Evolutionary conservation across 2,329 filamentous ascomycete species (phyloP).

Genomic region (Aureobasidium sp.): DNA sequence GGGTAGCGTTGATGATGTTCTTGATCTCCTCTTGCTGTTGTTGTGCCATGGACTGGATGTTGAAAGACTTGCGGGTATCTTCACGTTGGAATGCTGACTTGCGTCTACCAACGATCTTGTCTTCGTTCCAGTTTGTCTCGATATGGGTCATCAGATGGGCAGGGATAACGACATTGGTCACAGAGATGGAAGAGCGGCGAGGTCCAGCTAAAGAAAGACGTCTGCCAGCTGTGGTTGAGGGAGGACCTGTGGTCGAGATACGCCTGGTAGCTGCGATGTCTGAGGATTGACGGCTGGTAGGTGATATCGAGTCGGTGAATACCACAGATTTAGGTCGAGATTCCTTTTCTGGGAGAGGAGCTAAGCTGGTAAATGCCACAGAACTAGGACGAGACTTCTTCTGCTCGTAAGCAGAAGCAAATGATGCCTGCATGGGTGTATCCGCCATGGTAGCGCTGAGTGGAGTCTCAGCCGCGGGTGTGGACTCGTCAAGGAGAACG

Average conservation of each 20-base stretch:
- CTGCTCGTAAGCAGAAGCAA: background rate
- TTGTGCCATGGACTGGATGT: constrained; percentile 4
- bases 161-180: constrained; percentile 10
- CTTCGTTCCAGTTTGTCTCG: constrained; percentile 6
- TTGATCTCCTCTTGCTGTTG: constrained; percentile 7
- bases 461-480: background rate
- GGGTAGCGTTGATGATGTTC: constrained; percentile 6
- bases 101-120: constrained; percentile 10
- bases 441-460: background rate
- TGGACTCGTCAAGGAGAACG: background rate
- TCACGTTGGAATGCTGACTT: constrained; percentile 1
- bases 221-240: background rate
- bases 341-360: background rate
- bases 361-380: background rate
- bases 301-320: background rate
- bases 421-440: background rate
- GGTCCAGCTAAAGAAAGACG: background rate
- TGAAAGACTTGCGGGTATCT: background rate
- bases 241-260: background rate
- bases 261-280: background rate
- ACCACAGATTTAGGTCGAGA: background rate
- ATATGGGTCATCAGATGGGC: constrained; percentile 4
- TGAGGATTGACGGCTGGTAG: background rate
- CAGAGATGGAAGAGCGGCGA: constrained; percentile 4
- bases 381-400: background rate